phyloP scores from a whole-genome alignment of 306 rosid species.

The Rubus idaeus region DNA sequence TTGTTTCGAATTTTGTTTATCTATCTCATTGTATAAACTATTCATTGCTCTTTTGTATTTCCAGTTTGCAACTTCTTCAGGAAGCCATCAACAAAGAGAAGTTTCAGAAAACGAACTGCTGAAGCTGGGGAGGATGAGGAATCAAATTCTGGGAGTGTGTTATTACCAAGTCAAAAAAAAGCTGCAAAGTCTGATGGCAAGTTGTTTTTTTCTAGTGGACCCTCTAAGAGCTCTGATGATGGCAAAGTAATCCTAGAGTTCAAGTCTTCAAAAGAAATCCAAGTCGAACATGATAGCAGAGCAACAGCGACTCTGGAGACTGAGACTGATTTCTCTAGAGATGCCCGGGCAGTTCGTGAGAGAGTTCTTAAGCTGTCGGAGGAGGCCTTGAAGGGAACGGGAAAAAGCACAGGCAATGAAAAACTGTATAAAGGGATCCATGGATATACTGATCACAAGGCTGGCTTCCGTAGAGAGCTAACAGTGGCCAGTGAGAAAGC shows the following conservation, averaged over 20 bases:
- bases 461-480: slow-evolving; percentile 82
- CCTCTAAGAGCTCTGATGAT: slow-evolving; percentile 29
- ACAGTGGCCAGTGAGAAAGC: slow-evolving; percentile 83
- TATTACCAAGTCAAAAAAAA: slow-evolving; percentile 34
- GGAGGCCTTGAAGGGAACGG: slow-evolving; percentile 58
- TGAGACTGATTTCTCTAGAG: slow-evolving; percentile 73
- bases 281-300: slow-evolving; percentile 74
- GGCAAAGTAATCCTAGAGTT: slow-evolving; percentile 36
- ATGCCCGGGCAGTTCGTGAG: slow-evolving; percentile 77
- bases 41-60: slow-evolving; percentile 5
- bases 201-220: slow-evolving; percentile 36
- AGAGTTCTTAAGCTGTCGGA: slow-evolving; percentile 69
- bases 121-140: slow-evolving; percentile 38
- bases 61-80: slow-evolving; percentile 52
- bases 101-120: slow-evolving; percentile 36
- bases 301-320: slow-evolving; percentile 86
- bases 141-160: slow-evolving; percentile 24
- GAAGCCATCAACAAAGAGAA: slow-evolving; percentile 41
- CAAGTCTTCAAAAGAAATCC: slow-evolving; percentile 73
- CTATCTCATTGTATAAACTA: background rate
- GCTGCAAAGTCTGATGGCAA: slow-evolving; percentile 35
- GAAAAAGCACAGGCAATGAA: slow-evolving; percentile 39
- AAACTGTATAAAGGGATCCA: slow-evolving; percentile 70
- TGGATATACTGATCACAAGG: slow-evolving; percentile 70
- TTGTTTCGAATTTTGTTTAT: background rate